Conservation (phyloP, 2,329 filamentous ascomycete genomes). For the Diaporthe ilicicola region DNA sequence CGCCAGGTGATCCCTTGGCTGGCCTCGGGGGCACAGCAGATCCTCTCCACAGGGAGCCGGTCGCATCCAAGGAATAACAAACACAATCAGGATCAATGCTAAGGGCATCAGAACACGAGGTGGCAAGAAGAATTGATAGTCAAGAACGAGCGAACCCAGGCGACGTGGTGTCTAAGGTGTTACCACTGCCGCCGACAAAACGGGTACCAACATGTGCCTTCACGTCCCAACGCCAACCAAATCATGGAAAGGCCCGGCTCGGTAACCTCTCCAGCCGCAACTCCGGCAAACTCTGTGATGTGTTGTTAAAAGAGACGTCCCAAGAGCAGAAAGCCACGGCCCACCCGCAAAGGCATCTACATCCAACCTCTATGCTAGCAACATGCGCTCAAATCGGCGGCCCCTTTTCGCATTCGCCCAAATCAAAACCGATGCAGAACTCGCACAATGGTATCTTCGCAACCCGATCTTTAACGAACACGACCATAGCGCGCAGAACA, state of each 20-base stretch:
- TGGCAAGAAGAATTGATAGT: constrained; percentile 5
- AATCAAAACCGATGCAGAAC: constrained; percentile 25
- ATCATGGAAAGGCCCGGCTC: constrained; percentile 3
- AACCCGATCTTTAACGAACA: constrained; percentile 32
- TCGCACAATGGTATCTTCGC: constrained; percentile 38
- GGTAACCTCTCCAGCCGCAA: constrained; percentile 16
- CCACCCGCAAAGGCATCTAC: constrained; percentile 18
- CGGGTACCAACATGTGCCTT: constrained; percentile 23
- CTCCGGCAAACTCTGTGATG: constrained; percentile 15
- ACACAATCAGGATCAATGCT: not conserved
- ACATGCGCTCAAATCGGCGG: not conserved
- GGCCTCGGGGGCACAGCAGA: not conserved
- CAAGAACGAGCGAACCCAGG: constrained; percentile 13
- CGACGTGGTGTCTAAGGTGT: constrained; percentile 27
- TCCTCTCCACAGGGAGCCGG: not conserved
- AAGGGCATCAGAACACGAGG: not conserved
- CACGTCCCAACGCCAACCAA: constrained; percentile 7
- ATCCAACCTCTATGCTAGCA: constrained; percentile 27
- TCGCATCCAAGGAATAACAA: not conserved
- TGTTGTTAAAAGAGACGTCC: not conserved
- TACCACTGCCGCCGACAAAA: constrained; percentile 20
- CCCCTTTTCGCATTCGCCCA: constrained; percentile 25
- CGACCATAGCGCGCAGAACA: constrained; percentile 16
- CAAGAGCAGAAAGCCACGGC: constrained; percentile 16
- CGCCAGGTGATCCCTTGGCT: not conserved